Percentiles rank a stretch among this genome's conserved stretches.
Conservation (phyloP, 2,329 filamentous ascomycete species). For the Penicillium sp. region DNA sequence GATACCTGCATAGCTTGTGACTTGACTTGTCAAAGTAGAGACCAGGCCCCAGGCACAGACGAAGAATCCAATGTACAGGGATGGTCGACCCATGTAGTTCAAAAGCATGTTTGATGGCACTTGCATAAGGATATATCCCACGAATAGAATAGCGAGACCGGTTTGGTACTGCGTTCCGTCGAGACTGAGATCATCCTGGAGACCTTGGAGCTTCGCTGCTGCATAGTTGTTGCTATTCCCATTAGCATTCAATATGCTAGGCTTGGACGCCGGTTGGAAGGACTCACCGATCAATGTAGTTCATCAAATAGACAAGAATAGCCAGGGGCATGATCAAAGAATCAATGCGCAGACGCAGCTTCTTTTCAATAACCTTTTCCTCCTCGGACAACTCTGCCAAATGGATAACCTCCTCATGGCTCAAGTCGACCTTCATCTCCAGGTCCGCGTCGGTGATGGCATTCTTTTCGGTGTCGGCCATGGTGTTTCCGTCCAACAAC, state of each 20-base stretch:
- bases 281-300: constrained; percentile 42
- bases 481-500: not conserved
- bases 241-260: not conserved
- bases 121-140: constrained; percentile 46
- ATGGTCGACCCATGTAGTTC: constrained; percentile 43
- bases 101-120: constrained; percentile 48
- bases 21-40: constrained; percentile 44
- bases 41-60: constrained; percentile 47
- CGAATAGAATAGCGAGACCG: constrained; percentile 44
- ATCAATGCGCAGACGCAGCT: constrained; percentile 38
- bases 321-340: constrained; percentile 40
- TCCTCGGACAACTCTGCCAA: constrained; percentile 24
- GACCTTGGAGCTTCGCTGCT: constrained; percentile 44
- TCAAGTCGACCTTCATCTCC: constrained; percentile 20
- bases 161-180: constrained; percentile 39
- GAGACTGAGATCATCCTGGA: constrained; percentile 38
- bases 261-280: accelerated
- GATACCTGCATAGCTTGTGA: constrained; percentile 42
- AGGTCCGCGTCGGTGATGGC: constrained; percentile 18
- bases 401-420: constrained; percentile 23
- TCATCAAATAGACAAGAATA: constrained; percentile 42
- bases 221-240: constrained; percentile 46
- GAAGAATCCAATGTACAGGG: constrained; percentile 46
- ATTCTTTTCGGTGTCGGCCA: constrained; percentile 11
- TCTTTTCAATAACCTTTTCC: constrained; percentile 37